Base-by-base conservation (phyloP, 108 stramenopile species). In the Nannochloropsis granulata region DNA sequence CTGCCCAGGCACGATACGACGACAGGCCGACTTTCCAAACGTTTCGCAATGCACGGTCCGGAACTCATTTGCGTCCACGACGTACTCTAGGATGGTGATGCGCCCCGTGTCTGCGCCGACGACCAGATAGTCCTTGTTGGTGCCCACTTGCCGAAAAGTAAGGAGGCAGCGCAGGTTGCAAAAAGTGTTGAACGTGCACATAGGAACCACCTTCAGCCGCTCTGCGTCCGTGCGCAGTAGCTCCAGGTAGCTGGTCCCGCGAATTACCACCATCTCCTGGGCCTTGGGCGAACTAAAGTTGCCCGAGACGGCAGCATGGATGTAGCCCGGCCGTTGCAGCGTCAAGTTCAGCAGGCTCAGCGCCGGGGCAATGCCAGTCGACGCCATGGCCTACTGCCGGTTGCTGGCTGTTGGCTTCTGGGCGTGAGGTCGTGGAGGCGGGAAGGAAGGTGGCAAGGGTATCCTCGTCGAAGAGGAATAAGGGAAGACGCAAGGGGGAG, bases 1-100 rank as follows among this genome's bases (percentile, higher is more conserved):
- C 86, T 99, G 95, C 12, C 98, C 98, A 0, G 98, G 97, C 13
- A 96, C 96, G 56, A 90, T 90, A n/a, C 97, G 93, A 7, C 97
- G 94, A 81, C 94, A 95, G n/a, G 94, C 94, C 10, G 91, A 84
- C 84, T 92, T 92, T 44, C 92, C 93, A 44, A 91, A 93, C 1
- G 90, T 81, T 71, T 89, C 88, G 21, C 78, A 25, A 80, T 89
- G 88, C 43, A 89, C 88, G 25, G 45, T 25, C 9, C 86, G 44
- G 24, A 88, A 90, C 56, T 82, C 71, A 44, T 56, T 87, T 44
- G 83, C 43, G 25, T 80, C 83, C 13, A 83, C 83, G 78, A 93
- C 89, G 86, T 94, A 96, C 56, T 94, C 94, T 19, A 97, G 44
- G 42, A 99, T 88, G 23, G 93, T 87, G 80, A 97, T 80, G 81